A percentile compares a stretch with the other conserved stretches of the same genome.
Evolutionary conservation across 2,329 filamentous ascomycete species (phyloP).

Genomic region (Clonostachys chloroleuca): DNA sequence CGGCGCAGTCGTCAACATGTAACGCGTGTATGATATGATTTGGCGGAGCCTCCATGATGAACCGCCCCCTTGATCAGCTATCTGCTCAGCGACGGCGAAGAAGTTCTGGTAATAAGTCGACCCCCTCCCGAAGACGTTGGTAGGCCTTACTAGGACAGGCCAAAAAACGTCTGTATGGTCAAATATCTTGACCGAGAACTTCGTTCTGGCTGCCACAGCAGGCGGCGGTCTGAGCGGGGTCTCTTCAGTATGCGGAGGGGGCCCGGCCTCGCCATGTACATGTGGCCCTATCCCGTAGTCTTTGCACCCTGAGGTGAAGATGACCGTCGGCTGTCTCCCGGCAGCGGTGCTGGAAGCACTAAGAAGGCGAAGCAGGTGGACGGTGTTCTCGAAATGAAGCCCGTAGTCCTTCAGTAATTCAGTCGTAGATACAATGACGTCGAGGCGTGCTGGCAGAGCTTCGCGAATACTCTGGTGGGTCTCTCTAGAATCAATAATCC

Average conservation of each 20-base stretch:
- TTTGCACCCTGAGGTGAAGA: slow-evolving; percentile 43
- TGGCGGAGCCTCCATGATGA: slow-evolving; percentile 21
- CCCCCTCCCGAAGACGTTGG: slow-evolving; percentile 37
- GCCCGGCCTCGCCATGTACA: slow-evolving; percentile 22
- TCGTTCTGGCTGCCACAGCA: slow-evolving; percentile 19
- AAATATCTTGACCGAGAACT: slow-evolving; percentile 24
- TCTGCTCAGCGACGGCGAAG: slow-evolving; percentile 23
- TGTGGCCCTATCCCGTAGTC: slow-evolving; percentile 33
- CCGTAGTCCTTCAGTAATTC: slow-evolving; percentile 34
- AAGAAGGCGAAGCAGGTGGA: not conserved
- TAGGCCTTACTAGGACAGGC: slow-evolving; percentile 35
- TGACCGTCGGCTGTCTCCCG: slow-evolving; percentile 30
- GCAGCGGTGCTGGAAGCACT: slow-evolving; percentile 16
- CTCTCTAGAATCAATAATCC: not conserved
- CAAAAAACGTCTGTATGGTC: slow-evolving; percentile 28
- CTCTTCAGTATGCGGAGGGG: slow-evolving; percentile 35
- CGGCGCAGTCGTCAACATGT: slow-evolving; percentile 43
- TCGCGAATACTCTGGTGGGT: not conserved
- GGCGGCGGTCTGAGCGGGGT: slow-evolving; percentile 24
- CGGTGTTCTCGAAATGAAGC: slow-evolving; percentile 6
- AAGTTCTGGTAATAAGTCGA: slow-evolving; percentile 35
- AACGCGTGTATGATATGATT: slow-evolving; percentile 37
- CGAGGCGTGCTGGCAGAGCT: slow-evolving; percentile 13
- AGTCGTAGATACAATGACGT: slow-evolving; percentile 35
- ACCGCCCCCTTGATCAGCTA: slow-evolving; percentile 8